Base-by-base conservation (phyloP, 108 stramenopile species). In the Cylindrotheca closterium region DNA sequence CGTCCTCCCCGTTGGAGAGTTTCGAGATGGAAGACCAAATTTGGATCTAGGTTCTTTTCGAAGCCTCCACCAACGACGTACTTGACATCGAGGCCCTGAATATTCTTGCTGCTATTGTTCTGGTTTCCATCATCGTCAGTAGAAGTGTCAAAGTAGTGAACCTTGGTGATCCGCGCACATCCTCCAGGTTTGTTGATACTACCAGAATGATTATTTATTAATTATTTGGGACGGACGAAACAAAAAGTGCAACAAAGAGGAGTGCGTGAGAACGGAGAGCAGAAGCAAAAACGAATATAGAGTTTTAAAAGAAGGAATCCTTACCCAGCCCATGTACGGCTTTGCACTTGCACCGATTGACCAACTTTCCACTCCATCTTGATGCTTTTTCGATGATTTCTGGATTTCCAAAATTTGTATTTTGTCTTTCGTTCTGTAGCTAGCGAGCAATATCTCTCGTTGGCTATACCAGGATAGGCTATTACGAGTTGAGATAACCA, bases 141-240 rank as follows among this genome's bases (percentile, higher is more conserved):
- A 7, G 37, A 42, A 10, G 10, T 15, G n/a, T 57, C 34, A 1
- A 26, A 23, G 21, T 51, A 64, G 53, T 79, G 68, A 18, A 79
- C 58, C 24, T 74, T 68, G 25, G 51, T 63, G 25, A 79, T 73
- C 30, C 32, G 56, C 10, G 66, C 78, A 33, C 74, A 74, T 10
- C 78, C 78, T 22, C 78, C 78, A 15, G 78, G 78, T 32, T 68
- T 67, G 51, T 79, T 79, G 68, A 79, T 79, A n/a, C 78, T 74
- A 51, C 2, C 37, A 37, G 4, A 19, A 32, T 17, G 29, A 8
- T 31, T 3, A n/a, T n/a, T n/a, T n/a, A n/a, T n/a, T n/a, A n/a
- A n/a, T n/a, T n/a, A n/a, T n/a, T 57, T 26, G 19, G 52, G 7
- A 28, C 19, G 7, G 18, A 32, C 27, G 30, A 50, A 51, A 8